phyloP scores from a whole-genome alignment of 805 yeast species.

The Yamadazyma sp. region DNA sequence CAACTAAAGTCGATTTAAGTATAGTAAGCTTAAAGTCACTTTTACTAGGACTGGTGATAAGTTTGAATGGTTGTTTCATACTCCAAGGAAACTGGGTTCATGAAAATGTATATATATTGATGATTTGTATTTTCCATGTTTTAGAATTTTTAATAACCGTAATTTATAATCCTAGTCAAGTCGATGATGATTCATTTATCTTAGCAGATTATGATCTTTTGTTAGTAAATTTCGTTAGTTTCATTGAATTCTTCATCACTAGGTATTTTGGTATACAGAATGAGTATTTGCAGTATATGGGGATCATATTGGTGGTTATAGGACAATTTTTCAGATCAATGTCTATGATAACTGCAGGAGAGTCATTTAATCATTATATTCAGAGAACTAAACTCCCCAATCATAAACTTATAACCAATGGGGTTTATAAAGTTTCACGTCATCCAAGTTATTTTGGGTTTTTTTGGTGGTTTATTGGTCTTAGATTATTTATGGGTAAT shows the following conservation, averaged over 20 bases:
- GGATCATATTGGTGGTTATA: conserved; percentile 42
- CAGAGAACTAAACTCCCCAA: conserved; percentile 47
- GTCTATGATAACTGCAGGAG: conserved; percentile 88
- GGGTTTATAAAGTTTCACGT: conserved; percentile 27
- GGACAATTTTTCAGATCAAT: conserved; percentile 71
- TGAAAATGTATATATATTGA: conserved; percentile 43
- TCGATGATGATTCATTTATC: conserved; percentile 56
- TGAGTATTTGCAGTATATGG: conserved; percentile 27
- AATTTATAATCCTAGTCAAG: conserved; percentile 60
- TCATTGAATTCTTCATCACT: conserved; percentile 14
- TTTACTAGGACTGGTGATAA: conserved; percentile 26
- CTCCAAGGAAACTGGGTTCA: neutral
- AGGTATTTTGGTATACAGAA: neutral
- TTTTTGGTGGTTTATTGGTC: conserved; percentile 29
- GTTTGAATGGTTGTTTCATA: conserved; percentile 4
- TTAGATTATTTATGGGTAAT: conserved; percentile 26
- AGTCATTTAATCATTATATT: conserved; percentile 44
- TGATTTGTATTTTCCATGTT: conserved; percentile 67
- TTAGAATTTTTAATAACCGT: conserved; percentile 83
- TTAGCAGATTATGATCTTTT: conserved; percentile 30
- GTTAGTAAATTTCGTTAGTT: conserved; percentile 17
- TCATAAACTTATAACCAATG: conserved; percentile 29
- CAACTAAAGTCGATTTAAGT: conserved; percentile 25
- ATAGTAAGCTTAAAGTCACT: conserved; percentile 31
- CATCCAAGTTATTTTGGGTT: conserved; percentile 43